A percentile compares a stretch with the other conserved stretches of the same genome.
These are phyloP conservation scores for Tuctoria greenei DNA, from an alignment of 176 grass and related monocot species.

Conservation along the genomic window DNA sequence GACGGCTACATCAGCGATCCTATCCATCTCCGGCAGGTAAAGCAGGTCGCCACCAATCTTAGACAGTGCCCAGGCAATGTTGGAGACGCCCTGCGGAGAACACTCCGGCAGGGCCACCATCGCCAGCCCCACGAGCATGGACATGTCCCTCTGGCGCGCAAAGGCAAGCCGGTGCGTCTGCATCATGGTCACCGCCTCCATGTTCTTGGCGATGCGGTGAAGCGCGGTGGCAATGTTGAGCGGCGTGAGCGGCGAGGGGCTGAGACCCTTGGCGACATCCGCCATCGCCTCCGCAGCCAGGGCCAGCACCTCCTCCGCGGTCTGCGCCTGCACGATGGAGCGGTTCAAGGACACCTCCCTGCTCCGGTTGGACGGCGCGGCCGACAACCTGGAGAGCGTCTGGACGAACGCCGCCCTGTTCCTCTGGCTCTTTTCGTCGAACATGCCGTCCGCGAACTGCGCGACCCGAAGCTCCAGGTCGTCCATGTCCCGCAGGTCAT, in stretches of 20 bases:
- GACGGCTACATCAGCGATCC: constrained; percentile 70
- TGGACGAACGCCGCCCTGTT: constrained; percentile 67
- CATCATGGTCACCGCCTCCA: constrained; percentile 76
- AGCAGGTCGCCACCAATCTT: constrained; percentile 86
- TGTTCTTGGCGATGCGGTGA: constrained; percentile 96
- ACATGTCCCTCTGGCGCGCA: constrained; percentile 84
- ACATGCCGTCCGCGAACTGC: constrained; percentile 67
- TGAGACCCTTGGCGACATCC: constrained; percentile 70
- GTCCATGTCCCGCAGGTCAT: constrained; percentile 38
- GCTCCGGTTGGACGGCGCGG: constrained; percentile 68
- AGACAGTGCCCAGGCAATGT: constrained; percentile 93
- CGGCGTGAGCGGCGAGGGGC: constrained; percentile 75
- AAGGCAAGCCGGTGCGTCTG: constrained; percentile 67
- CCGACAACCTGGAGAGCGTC: constrained; percentile 69
- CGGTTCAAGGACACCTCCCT: constrained; percentile 80
- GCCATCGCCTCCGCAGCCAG: constrained; percentile 54
- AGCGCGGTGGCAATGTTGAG: constrained; percentile 90
- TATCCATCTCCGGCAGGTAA: constrained; percentile 83
- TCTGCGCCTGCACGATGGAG: constrained; percentile 66
- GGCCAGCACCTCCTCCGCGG: constrained; percentile 75
- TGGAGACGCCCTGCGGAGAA: constrained; percentile 75
- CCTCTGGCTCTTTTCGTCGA: constrained; percentile 69
- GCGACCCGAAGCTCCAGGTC: constrained; percentile 54
- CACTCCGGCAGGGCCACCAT: constrained; percentile 80
- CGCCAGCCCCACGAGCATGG: constrained; percentile 81